These are phyloP conservation scores for Pueraria montana DNA, from an alignment of 306 rosid genomes.

Conservation along the genomic window DNA sequence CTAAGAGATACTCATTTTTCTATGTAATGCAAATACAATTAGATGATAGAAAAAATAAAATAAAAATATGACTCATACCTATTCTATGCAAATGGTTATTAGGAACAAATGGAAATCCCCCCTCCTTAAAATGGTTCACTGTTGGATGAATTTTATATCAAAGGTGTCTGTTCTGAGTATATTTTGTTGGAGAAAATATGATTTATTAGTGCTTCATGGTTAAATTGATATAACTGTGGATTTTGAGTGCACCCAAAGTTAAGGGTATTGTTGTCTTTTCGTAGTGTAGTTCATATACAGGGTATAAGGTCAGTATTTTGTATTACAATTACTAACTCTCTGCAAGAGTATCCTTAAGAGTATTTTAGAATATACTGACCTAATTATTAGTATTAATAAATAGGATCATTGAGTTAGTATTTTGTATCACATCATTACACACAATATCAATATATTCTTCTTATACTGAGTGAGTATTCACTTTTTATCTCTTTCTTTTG, in stretches of 20 bases:
- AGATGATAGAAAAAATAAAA: neutral
- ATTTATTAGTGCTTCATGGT: conserved; percentile 11
- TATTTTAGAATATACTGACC: neutral
- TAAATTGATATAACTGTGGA: conserved; percentile 29
- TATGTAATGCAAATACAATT: conserved; percentile 20
- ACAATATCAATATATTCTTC: neutral
- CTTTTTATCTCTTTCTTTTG: conserved; percentile 1
- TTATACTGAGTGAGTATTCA: neutral
- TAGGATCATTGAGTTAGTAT: neutral
- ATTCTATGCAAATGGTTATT: conserved; percentile 29
- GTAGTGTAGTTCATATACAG: neutral
- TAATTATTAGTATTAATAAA: neutral
- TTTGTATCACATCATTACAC: neutral
- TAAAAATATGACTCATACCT: neutral
- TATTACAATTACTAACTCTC: neutral
- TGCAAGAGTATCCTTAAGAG: neutral
- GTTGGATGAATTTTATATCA: neutral
- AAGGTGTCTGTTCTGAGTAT: neutral
- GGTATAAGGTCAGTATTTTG: conserved; percentile 15
- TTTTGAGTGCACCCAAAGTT: conserved; percentile 11
- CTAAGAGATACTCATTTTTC: conserved; percentile 11
- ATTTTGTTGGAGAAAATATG: conserved; percentile 3
- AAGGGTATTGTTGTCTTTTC: no score
- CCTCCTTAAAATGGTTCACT: conserved; percentile 5
- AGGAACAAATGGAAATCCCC: conserved; percentile 23